A percentile compares a stretch with the other conserved stretches of the same genome.
Conservation (phyloP, 2,329 filamentous ascomycete genomes). For the Colletotrichum filicis region DNA sequence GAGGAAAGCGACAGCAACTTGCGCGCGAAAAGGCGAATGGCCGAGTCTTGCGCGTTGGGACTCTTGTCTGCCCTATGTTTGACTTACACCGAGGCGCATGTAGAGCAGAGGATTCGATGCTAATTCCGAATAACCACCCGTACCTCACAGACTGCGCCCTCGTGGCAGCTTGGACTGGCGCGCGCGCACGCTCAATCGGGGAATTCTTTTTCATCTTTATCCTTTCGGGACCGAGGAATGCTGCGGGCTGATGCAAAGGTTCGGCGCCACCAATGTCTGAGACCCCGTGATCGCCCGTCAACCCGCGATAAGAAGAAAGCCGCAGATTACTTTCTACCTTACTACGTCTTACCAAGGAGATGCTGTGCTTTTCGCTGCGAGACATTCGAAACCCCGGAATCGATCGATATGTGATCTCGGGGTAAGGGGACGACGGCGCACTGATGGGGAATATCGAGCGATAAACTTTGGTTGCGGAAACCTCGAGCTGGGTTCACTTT, state of each 20-base stretch:
- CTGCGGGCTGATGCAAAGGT: slow-evolving; percentile 8
- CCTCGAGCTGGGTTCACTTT: background rate
- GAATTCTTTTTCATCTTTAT: background rate
- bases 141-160: background rate
- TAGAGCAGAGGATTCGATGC: background rate
- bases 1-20: background rate
- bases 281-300: slow-evolving; percentile 23
- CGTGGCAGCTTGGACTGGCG: slow-evolving; percentile 7
- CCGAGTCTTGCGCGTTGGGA: slow-evolving; percentile 2
- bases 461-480: background rate
- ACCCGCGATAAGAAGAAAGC: slow-evolving; percentile 1
- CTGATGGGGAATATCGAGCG: background rate
- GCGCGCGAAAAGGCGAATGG: slow-evolving; percentile 11
- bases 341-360: background rate
- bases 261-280: slow-evolving; percentile 25
- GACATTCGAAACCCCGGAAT: slow-evolving; percentile 10
- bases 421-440: slow-evolving; percentile 1
- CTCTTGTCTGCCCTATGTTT: background rate
- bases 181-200: background rate
- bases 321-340: background rate
- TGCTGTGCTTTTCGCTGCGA: background rate
- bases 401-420: slow-evolving; percentile 13
- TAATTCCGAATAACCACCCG: background rate
- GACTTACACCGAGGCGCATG: background rate
- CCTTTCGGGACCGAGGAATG: slow-evolving; percentile 7